A percentile compares a stretch with the other conserved stretches of the same genome.
phyloP scores from a whole-genome alignment of 148 eudicot species.

The Pharnaceum exiguum region DNA sequence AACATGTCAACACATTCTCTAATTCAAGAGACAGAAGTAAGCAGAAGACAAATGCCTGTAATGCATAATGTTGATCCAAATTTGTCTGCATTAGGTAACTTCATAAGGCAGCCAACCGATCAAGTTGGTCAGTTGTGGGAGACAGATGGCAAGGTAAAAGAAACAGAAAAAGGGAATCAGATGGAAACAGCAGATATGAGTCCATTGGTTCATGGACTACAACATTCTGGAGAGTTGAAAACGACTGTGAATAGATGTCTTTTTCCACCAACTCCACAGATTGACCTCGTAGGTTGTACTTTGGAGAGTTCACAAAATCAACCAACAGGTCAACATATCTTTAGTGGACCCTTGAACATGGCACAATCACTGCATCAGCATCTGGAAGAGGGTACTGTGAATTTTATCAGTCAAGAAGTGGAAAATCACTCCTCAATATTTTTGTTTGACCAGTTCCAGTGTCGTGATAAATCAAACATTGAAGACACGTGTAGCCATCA shows the following conservation, averaged over 20 bases:
- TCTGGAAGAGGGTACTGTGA: conserved; percentile 2
- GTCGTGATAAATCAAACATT: neutral
- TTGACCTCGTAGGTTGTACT: neutral
- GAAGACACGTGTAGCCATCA: conserved; percentile 3
- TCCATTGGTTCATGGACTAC: neutral
- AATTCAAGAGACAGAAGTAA: conserved; percentile 1
- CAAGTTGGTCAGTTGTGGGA: neutral
- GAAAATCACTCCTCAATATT: conserved; percentile 1
- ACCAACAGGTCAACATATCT: conserved; percentile 2
- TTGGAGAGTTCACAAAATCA: neutral
- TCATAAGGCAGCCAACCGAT: neutral
- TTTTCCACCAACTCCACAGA: conserved; percentile 3
- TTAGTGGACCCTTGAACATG: conserved; percentile 4
- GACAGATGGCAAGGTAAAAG: conserved; percentile 6
- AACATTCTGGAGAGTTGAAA: conserved; percentile 5
- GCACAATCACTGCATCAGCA: neutral
- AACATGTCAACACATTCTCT: conserved; percentile 3
- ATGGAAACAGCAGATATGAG: conserved; percentile 1
- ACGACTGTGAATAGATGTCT: conserved; percentile 16
- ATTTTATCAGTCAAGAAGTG: conserved; percentile 2
- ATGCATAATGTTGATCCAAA: conserved; percentile 1
- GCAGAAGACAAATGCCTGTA: neutral
- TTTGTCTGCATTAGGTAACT: neutral
- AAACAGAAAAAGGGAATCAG: neutral
- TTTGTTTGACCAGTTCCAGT: conserved; percentile 10